Evolutionary conservation across 805 yeast genomes (phyloP), one percentile per base, ranked within the genome.

Genomic region (Lipomyces kockii): DNA sequence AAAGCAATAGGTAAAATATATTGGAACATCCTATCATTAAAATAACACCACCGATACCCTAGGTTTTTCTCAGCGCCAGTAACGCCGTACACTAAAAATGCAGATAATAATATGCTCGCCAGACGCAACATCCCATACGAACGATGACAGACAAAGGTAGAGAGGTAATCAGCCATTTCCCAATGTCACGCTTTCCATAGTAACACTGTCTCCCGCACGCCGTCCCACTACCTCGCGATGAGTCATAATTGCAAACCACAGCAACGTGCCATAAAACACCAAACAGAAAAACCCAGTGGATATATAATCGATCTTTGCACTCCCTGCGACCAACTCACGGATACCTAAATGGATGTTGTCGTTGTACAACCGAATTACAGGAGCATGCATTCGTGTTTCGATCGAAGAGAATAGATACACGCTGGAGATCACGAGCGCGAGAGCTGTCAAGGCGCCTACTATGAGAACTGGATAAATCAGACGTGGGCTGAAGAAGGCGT

Each of bases 401-500:
- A 62, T 8, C n/a, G 57, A 29, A 12, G 49, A 20, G 14, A 29
- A 39, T 29, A 56, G 25, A 37, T 62, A 56, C 17, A 62, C 43
- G 27, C 49, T 22, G 2, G 64, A 62, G 32, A 35, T 39, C 20
- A 39, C 20, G 37, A 62, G n/a, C 2, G 35, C 59, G 22, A 55
- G n/a, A 6, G 39, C 5, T 1, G 64, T 62, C 14, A 62, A 7
- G 14, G 57, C 34, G 29, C 64, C 64, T 14, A 55, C 64, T 3
- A 56, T 55, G 3, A 58, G 49, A 7, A 62, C 27, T 20, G 64
- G 64, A 32, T 46, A 56, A n/a, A 62, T 53, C 37, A 62, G 49
- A n/a, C 49, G 49, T 7, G 49, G 49, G 11, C 20, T 43, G 22
- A 43, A 43, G 22, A 43, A 43, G 1, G 9, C 22, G 22, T 43